Evolutionary conservation across 257 asterid species (phyloP), one percentile per base, ranked within the genome.

Genomic region (Solanum medicagineum): DNA sequence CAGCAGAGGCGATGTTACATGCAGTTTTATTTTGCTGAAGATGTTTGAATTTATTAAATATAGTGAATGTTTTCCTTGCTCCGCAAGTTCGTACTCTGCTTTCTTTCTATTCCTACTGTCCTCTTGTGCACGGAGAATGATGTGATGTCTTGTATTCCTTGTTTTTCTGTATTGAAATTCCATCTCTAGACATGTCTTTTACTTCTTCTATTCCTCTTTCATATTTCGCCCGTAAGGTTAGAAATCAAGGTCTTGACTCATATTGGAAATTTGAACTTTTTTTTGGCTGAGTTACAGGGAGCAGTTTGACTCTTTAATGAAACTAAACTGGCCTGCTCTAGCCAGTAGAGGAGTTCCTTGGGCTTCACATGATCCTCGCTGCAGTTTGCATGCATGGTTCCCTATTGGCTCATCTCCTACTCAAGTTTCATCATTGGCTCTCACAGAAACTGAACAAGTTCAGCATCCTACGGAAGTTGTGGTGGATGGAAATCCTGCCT

Each of bases 321-420:
- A 93, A 91, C 95, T 90, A 88, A 90, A 90, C 24, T 97, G 97
- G 98, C 98, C 98, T 80, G 82, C 86, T 85, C 85, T 97, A 90
- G 89, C 90, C 57, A 83, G 93, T 87, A 90, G 90, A 88, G 91
- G 91, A 86, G 94, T 97, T 89, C 98, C 99, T 53, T 97, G 99
- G 99, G 93, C 95, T 79, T 84, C 97, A 70, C 92, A 92, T 88
- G 77, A 89, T 32, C 98, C 97, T 20, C 88, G 60, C n/a, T 97
- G 98, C 93, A 93, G 91, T 90, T 92, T 97, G 87, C 92, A 89
- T 85, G 90, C 90, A 85, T 97, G 98, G 97, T 88, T 79, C 81
- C 90, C 73, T 54, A n/a, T 89, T 59, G 85, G 90, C 74, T 85
- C 92, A 71, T 80, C 92, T 49, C 83, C 88, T 86, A 87, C 84